These are phyloP conservation scores for Kazachstania sp. DNA, from an alignment of 1,139 yeast species.

Conservation along the genomic window DNA sequence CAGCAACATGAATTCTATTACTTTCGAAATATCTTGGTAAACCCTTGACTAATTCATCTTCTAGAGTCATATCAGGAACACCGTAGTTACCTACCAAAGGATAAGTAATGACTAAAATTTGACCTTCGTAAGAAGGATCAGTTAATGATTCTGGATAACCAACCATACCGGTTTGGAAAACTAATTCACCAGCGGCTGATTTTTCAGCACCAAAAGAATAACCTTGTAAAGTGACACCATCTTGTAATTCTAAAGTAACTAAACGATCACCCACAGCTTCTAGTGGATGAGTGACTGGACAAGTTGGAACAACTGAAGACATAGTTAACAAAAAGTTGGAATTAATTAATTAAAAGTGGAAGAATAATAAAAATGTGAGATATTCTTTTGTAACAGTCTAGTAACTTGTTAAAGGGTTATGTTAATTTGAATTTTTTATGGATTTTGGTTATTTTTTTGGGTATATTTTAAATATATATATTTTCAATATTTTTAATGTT, in stretches of 20 bases:
- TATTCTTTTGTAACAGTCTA: too few relatives aligned
- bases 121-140: constrained; percentile 98
- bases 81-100: constrained; percentile 99
- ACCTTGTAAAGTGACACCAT: constrained; percentile 87
- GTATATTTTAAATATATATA: too few relatives aligned
- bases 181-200: constrained; percentile 89
- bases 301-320: constrained; percentile 39
- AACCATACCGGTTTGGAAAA: constrained; percentile 99
- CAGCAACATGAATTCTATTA: constrained; percentile 86
- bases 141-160: constrained; percentile 98
- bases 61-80: constrained; percentile 80
- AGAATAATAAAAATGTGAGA: not conserved
- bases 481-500: not conserved
- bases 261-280: constrained; percentile 71
- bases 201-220: constrained; percentile 95
- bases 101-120: constrained; percentile 90
- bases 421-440: not conserved
- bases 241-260: constrained; percentile 85
- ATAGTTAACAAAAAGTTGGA: constrained; percentile 5
- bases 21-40: constrained; percentile 93
- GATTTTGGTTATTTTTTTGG: constrained; percentile 5
- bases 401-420: too few relatives aligned
- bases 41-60: constrained; percentile 65
- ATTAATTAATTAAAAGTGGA: not conserved
- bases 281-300: constrained; percentile 86